Evolutionary conservation across 805 yeast genomes (phyloP), one percentile per base, ranked within the genome.

Genomic region (Monosporozyma servazzii): DNA sequence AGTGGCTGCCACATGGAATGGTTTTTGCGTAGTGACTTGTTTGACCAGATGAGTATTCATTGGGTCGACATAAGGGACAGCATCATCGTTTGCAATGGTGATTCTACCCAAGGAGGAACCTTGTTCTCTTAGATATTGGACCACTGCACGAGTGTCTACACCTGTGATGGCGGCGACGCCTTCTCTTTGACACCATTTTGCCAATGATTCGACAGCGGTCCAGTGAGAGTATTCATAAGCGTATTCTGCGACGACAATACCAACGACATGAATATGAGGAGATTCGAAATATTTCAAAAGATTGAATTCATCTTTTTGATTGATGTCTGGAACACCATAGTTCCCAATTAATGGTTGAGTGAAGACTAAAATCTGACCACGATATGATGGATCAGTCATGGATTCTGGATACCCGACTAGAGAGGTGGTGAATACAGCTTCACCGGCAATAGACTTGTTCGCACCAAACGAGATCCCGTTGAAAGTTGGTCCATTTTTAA

Each of bases 321-420:
- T 75, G 30, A 86, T 81, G 0, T 93, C 84, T 25, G 99, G 99
- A 33, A 93, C 99, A 71, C 99, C 99, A 71, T 93, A 93, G 71
- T 93, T 93, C 58, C 99, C 99, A 63, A 93, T 88, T 65, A 93
- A 77, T 21, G 99, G 99, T 71, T 89, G 97, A 7, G 99, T 93
- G 73, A 93, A 88, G 54, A 93, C 95, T 58, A 93, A 80, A 60
- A 93, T 93, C 75, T 93, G 99, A 48, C 99, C 99, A 62, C 82
- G 84, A 71, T 93, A 93, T 6, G 97, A 89, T 39, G 99, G 99
- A 70, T 93, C 99, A 21, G 99, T 93, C 95, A 93, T 89, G 8
- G 96, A 87, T 71, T 93, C 99, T 17, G 99, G 98, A 71, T 93
- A 93, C 18, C 99, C 99, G 11, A 93, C 99, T 69, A 95, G 77